phyloP scores from a whole-genome alignment of 345 rosid genomes.

The Eucalyptus sp. region DNA sequence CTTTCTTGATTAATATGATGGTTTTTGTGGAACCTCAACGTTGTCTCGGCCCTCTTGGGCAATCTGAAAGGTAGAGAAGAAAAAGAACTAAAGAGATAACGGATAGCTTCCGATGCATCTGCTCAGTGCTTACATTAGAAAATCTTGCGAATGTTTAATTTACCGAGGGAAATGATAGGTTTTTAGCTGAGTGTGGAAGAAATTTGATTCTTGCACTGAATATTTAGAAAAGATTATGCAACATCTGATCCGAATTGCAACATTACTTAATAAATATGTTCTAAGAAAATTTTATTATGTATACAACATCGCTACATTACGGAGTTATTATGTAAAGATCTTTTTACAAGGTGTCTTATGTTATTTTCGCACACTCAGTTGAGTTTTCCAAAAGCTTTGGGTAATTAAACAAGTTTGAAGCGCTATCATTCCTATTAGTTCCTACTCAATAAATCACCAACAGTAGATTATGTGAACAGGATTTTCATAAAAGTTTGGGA shows the following conservation, averaged over 20 bases:
- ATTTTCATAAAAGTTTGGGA: not conserved
- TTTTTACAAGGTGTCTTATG: not conserved
- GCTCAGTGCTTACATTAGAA: not conserved
- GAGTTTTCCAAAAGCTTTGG: not conserved
- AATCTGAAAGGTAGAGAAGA: not conserved
- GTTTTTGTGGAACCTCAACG: not conserved
- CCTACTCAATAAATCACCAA: not conserved
- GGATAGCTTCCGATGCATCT: not conserved
- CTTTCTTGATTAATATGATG: not conserved
- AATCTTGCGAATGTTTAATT: not conserved
- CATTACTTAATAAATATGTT: not conserved
- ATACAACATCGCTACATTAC: not conserved
- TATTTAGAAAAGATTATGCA: not conserved
- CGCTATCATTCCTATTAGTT: not conserved
- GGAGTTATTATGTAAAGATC: not conserved
- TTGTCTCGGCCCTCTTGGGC: not conserved
- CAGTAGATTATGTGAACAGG: not conserved
- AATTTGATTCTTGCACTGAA: not conserved
- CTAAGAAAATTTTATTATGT: not conserved
- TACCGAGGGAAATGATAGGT: not conserved
- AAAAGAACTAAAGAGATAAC: not conserved
- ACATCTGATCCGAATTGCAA: not conserved
- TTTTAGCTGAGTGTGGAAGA: not conserved
- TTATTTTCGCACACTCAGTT: not conserved
- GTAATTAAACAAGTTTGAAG: not conserved